phyloP scores from a whole-genome alignment of 495 filamentous ascomycete species.

The Neurospora sp. region DNA sequence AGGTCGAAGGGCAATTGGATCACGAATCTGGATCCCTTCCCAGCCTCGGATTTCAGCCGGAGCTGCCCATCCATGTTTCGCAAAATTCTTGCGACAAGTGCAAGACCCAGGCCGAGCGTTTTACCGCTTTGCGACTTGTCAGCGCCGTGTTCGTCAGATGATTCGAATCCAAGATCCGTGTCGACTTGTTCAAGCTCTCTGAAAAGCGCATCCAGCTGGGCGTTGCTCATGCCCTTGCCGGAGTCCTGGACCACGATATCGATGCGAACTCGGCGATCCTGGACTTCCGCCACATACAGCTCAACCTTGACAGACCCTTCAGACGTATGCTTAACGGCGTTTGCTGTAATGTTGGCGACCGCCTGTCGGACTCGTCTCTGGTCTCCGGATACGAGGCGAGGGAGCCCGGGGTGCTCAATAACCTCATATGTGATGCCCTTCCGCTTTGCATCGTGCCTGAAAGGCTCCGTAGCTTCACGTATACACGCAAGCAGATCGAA shows the following conservation, averaged over 20 bases:
- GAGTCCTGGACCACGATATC: conserved; percentile 73
- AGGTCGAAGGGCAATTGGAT: conserved; percentile 61
- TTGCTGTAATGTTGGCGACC: conserved; percentile 72
- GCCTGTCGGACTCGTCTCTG: conserved; percentile 69
- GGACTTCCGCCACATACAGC: conserved; percentile 40
- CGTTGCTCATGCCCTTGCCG: conserved; percentile 64
- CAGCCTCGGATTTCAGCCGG: conserved; percentile 75
- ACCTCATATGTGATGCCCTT: conserved; percentile 65
- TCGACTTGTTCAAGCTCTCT: conserved; percentile 81
- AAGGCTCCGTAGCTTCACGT: conserved; percentile 65
- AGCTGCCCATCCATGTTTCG: conserved; percentile 89
- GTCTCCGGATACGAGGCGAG: conserved; percentile 66
- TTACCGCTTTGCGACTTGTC: conserved; percentile 20
- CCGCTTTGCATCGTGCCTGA: conserved; percentile 61
- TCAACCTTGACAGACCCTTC: conserved; percentile 65
- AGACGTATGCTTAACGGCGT: conserved; percentile 74
- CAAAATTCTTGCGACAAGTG: conserved; percentile 73
- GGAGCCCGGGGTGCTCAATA: conserved; percentile 57
- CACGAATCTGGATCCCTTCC: conserved; percentile 75
- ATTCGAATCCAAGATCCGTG: conserved; percentile 39
- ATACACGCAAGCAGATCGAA: conserved; percentile 67
- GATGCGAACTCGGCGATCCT: conserved; percentile 42
- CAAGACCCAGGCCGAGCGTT: conserved; percentile 72
- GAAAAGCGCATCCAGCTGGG: conserved; percentile 69
- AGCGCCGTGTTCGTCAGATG: conserved; percentile 19